These are phyloP conservation scores for Clitopilus hobsonii DNA, from an alignment of 768 basidiomycete species.

Conservation along the genomic window DNA sequence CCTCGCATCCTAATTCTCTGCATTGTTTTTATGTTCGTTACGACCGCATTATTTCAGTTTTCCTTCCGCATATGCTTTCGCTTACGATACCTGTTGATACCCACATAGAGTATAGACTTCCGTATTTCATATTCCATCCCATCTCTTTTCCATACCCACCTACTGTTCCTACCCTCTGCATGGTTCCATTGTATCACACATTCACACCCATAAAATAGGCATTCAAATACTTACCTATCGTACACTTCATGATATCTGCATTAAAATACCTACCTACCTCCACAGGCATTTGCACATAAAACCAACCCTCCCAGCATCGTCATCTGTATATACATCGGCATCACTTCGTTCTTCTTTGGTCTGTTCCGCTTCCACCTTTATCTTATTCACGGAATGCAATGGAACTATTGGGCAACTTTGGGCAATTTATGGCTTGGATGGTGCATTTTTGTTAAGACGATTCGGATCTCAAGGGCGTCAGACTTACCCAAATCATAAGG, in stretches of 20 bases:
- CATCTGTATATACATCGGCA: not conserved
- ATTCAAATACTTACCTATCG: not conserved
- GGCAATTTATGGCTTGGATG: not conserved
- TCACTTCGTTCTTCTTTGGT: not conserved
- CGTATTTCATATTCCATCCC: not conserved
- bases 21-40: not conserved
- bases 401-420: not conserved
- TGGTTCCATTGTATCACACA: not conserved
- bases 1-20: not conserved
- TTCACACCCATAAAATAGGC: slow-evolving; percentile 1
- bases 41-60: not conserved
- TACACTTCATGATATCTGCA: not conserved
- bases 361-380: too few relatives aligned
- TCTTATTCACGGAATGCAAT: not conserved
- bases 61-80: not conserved
- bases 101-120: not conserved
- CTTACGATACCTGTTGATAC: not conserved
- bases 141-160: not conserved
- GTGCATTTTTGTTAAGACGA: too few relatives aligned
- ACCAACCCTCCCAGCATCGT: not conserved
- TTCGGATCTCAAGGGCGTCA: too few relatives aligned
- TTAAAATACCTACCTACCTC: not conserved
- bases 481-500: too few relatives aligned
- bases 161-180: not conserved
- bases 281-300: not conserved